phyloP scores from a whole-genome alignment of 495 filamentous ascomycete species.

The Glarea lozoyensis region DNA sequence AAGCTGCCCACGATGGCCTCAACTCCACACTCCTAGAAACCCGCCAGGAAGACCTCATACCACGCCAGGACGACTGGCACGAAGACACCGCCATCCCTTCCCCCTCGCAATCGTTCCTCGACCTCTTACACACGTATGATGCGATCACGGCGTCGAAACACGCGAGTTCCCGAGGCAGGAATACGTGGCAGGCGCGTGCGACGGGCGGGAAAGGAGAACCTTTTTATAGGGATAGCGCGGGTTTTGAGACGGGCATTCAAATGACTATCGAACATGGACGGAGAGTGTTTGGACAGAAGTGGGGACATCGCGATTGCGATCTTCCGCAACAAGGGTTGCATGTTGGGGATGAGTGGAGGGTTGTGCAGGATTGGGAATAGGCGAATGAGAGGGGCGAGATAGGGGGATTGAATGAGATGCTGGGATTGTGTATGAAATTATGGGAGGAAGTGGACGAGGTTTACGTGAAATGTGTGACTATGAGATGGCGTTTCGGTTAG shows the following conservation, averaged over 20 bases:
- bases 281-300: slow-evolving; percentile 44
- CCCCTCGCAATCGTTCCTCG: slow-evolving; percentile 17
- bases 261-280: slow-evolving; percentile 45
- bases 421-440: not conserved
- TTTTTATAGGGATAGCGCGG: slow-evolving; percentile 44
- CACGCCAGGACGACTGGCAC: slow-evolving; percentile 2
- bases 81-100: slow-evolving; percentile 10
- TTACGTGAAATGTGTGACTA: not conserved
- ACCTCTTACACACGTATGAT: slow-evolving; percentile 28
- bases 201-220: slow-evolving; percentile 51
- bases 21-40: not conserved
- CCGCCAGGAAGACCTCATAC: not conserved
- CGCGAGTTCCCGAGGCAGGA: slow-evolving; percentile 29
- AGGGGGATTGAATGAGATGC: not conserved
- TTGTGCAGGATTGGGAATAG: slow-evolving; percentile 32
- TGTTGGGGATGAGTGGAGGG: slow-evolving; percentile 42
- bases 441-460: not conserved
- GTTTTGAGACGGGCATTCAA: slow-evolving; percentile 42
- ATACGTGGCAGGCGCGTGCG: slow-evolving; percentile 52
- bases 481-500: not conserved
- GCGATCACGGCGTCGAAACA: slow-evolving; percentile 32
- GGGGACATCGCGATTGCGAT: slow-evolving; percentile 47
- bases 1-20: slow-evolving; percentile 6
- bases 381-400: not conserved
- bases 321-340: slow-evolving; percentile 30